Base-by-base conservation (phyloP, 176 grass and related monocot genomes). In the Oryza glumipatula region DNA sequence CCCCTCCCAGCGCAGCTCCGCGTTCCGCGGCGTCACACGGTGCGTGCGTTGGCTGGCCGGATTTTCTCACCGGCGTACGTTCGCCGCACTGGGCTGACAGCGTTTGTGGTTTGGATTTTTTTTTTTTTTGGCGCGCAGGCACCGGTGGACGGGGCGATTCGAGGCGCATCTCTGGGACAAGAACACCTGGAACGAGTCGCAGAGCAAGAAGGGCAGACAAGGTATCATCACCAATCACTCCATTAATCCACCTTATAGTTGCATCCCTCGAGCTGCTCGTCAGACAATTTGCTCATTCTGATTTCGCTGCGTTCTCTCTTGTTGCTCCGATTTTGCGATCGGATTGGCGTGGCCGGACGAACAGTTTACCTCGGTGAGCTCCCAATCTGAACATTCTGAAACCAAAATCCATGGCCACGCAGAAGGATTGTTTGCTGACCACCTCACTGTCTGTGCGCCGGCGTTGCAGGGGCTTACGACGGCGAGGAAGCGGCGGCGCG, bases 111-210 rank as follows among this genome's bases (percentile, higher is more conserved):
- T 15, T 1, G 38, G 35, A 3, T 1, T 30, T 30, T 30, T 30
- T 28, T 28, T 22, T 26, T 13, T 48, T 22, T 23, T 28, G 43
- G 71, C 68, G 4, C 28, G 48, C 65, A 97, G 94, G 79, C 95
- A 97, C 84, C 86, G 95, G 70, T 94, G 92, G 90, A 97, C 95
- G 44, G 95, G 95, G 33, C 78, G 95, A 76, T 94, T 88, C 88
- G 92, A 97, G 95, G 95, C 95, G 30, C 92, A 97, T 88, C 81
- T 93, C 61, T 93, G 92, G 95, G 90, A 97, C 89, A 97, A 93
- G 86, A 80, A 88, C 83, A 82, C 84, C 76, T 82, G 90, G 86
- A 90, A 81, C 73, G 88, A 88, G 58, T 52, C 92, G 26, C 90
- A 68, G 79, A 84, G 66, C 72, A 97, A 93, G 88, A 97, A 97